Conservation (phyloP, 257 asterid species). For the Ophiorrhiza pumila region DNA sequence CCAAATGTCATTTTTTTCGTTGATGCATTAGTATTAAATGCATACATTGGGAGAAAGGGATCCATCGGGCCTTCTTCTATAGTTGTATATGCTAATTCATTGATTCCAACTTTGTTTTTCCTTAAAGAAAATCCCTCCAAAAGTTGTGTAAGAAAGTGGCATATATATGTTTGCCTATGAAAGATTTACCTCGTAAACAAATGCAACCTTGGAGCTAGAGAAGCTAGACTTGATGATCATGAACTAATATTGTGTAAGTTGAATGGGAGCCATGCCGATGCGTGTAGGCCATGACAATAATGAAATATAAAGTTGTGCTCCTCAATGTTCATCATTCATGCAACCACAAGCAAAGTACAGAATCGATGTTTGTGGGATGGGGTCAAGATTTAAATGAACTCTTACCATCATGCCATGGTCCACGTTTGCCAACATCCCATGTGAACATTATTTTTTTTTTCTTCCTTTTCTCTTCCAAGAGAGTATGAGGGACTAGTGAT, state of each 20-base stretch:
- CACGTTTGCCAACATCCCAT: constrained; percentile 40
- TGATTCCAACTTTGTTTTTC: neutral
- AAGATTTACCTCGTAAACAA: constrained; percentile 15
- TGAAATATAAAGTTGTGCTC: constrained; percentile 18
- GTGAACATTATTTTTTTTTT: constrained; percentile 19
- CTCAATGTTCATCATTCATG: constrained; percentile 36
- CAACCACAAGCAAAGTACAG: constrained; percentile 44
- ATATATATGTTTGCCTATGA: no score
- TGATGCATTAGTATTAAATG: neutral
- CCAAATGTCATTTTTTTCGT: constrained; percentile 10
- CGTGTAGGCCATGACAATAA: constrained; percentile 40
- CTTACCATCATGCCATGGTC: constrained; percentile 28
- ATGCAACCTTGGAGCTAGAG: no score
- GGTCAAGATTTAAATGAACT: constrained; percentile 30
- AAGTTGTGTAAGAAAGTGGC: neutral
- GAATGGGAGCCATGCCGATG: constrained; percentile 26
- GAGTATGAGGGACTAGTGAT: neutral
- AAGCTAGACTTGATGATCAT: constrained; percentile 7
- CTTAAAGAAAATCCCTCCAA: neutral
- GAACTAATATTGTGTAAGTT: constrained; percentile 6
- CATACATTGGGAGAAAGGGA: neutral
- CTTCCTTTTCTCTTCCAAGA: neutral
- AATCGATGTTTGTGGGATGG: constrained; percentile 25
- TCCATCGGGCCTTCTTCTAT: neutral
- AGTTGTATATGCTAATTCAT: no score